Base-by-base conservation (phyloP, 352 stramenopile species). In the Globisporangium nodosum region DNA sequence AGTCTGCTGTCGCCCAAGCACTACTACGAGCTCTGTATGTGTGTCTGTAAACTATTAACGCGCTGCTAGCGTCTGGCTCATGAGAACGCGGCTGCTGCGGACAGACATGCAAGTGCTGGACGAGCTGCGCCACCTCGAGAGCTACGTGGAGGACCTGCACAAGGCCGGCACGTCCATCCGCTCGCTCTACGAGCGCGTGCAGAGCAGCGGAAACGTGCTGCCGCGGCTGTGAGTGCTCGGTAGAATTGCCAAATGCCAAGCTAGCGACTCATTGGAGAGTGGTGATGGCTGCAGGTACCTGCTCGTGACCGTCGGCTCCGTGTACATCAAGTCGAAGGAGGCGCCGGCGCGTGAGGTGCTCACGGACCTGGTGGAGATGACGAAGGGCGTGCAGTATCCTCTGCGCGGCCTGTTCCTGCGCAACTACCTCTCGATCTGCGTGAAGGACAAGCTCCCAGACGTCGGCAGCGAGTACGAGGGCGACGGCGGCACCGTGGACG, bases 11-110 rank as follows among this genome's bases (percentile, higher is more conserved):
- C 90, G 27, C 97, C 97, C 21, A 98, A 98, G 68, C 98, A 98
- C 68, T 99, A 99, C 78, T 99, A 99, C 74, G 94, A 99, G 70
- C 82, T 99, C 39, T 99, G 98, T 92, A 97, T 94, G 81, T 62
- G 6, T 37, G 8, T 0, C 33, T 37, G 9, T 11, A 37, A 9
- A 37, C 33, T 11, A 11, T 37, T 37, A 1, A 37, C 33, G 33
- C 0, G 5, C 33, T 12, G 33, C 33, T 37, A 13, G 3, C 3
- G 3, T 0, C 16, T 18, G 5, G 42, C 42, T 47, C 42, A 47
- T 16, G 9, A 8, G 16, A 47, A 3, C 35, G 24, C 52, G 16
- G 16, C 16, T 51, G 53, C 31, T 49, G 27, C 18, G 87, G 73
- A 94, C 53, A 88, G 73, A 94, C 53, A 92, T 94, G 78, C 71